Conservation (phyloP, 2,329 filamentous ascomycete genomes). For the Ascochyta fabae region DNA sequence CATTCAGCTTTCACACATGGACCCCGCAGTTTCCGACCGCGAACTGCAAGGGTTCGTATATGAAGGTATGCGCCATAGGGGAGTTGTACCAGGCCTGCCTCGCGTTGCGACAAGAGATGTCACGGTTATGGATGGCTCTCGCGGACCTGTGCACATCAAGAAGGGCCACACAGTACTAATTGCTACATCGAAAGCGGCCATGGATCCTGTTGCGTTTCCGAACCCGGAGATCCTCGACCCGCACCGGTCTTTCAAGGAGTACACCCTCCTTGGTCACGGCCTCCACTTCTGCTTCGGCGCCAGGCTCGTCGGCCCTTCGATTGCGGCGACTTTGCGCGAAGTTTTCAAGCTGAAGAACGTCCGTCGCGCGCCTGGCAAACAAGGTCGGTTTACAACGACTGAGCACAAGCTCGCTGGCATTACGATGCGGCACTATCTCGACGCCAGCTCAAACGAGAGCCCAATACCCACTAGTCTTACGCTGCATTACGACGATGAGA, state of each 20-base stretch:
- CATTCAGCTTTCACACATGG: constrained; percentile 56
- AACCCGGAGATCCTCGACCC: constrained; percentile 47
- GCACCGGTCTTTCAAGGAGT: constrained; percentile 43
- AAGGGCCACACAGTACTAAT: constrained; percentile 44
- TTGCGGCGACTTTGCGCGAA: constrained; percentile 41
- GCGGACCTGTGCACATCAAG: constrained; percentile 56
- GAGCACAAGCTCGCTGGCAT: constrained; percentile 57
- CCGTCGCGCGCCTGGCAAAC: constrained; percentile 38
- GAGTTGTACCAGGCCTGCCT: constrained; percentile 60
- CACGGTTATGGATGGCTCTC: constrained; percentile 59
- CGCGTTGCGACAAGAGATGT: constrained; percentile 53
- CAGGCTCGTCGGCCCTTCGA: constrained; percentile 35
- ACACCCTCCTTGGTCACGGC: constrained; percentile 42
- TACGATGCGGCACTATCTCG: constrained; percentile 57
- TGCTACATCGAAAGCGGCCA: constrained; percentile 51
- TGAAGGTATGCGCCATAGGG: constrained; percentile 62
- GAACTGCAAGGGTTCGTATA: constrained; percentile 62
- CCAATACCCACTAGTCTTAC: constrained; percentile 45
- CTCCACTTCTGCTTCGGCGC: constrained; percentile 46
- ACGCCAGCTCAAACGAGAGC: constrained; percentile 56
- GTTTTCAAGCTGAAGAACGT: constrained; percentile 46
- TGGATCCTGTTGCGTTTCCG: constrained; percentile 43
- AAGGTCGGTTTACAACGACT: constrained; percentile 50
- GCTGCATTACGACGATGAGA: constrained; percentile 36
- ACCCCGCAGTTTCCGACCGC: constrained; percentile 61